Conservation (phyloP, 257 asterid genomes). For the Nicotiana knightiana region DNA sequence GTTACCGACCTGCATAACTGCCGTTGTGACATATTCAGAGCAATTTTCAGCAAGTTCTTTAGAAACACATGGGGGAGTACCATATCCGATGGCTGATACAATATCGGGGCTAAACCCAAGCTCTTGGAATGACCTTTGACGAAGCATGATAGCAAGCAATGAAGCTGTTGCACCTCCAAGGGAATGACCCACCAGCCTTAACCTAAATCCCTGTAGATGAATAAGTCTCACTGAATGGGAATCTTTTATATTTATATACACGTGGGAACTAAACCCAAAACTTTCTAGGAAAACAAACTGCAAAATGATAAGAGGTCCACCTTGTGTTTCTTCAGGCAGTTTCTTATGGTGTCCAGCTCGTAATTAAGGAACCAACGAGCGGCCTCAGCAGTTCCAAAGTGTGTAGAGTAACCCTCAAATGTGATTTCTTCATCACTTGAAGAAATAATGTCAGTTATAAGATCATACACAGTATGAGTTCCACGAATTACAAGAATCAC, state of each 20-base stretch:
- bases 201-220: constrained; percentile 89
- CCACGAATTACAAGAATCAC: constrained; percentile 92
- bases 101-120: constrained; percentile 87
- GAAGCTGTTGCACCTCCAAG: constrained; percentile 94
- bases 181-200: constrained; percentile 99
- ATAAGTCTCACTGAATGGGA: constrained; percentile 31
- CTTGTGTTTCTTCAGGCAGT: constrained; percentile 71
- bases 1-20: constrained; percentile 75
- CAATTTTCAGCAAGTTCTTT: constrained; percentile 88
- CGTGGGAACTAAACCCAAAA: neutral
- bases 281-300: neutral
- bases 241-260: neutral
- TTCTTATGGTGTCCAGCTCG: constrained; percentile 66
- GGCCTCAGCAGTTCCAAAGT: constrained; percentile 93
- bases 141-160: constrained; percentile 88
- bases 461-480: constrained; percentile 81
- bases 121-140: constrained; percentile 51
- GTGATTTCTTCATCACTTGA: constrained; percentile 82
- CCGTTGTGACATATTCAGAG: constrained; percentile 72
- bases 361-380: constrained; percentile 84
- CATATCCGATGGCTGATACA: constrained; percentile 75
- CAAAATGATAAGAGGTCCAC: constrained; percentile 26
- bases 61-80: constrained; percentile 91
- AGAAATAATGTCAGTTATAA: constrained; percentile 72
- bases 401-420: constrained; percentile 74